Evolutionary conservation across 495 filamentous ascomycete species (phyloP), one percentile per base, ranked within the genome.

Genomic region (Hypoxylon lienhwacheense): DNA sequence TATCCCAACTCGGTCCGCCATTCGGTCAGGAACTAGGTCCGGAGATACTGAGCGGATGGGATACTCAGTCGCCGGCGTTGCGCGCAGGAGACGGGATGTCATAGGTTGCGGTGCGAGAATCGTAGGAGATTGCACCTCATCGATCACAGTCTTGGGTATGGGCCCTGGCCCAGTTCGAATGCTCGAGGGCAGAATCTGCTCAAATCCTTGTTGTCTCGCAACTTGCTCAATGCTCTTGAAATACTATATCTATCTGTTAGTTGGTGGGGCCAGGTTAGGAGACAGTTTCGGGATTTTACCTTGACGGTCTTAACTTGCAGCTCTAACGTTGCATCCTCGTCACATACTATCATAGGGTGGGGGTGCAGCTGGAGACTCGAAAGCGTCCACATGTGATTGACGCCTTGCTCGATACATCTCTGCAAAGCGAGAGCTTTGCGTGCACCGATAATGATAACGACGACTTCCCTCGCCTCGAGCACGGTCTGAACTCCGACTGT

Each of bases 341-440:
- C 89, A 35, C 88, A 89, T 2, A 92, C 87, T 25, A 92, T 80
- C 76, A 92, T 77, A 14, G 87, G 82, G 62, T 90, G 84, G 3
- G 81, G 86, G 63, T 92, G 89, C 55, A 92, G 63, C 68, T 95
- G 89, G 48, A 95, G 75, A 20, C 81, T 81, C 4, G 87, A 90
- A 6, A 91, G 77, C 0, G 89, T 92, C 87, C 88, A 92, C 88
- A 91, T 91, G 73, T 92, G 88, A 64, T 90, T 90, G 32, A 95
- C 81, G 5, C 86, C 87, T 21, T 84, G 84, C 65, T 95, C 89
- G 22, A 95, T 82, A 57, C 87, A 90, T 53, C 83, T 84, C 61
- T 91, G 85, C 50, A 92, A 68, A n/a, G 89, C 89, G 4, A 88
- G 73, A 0, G 89, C 83, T 67, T 92, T 95, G 72, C 87, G 85